Evolutionary conservation across 2,329 filamentous ascomycete genomes (phyloP).

Genomic region (Trichocomaceae sp.): DNA sequence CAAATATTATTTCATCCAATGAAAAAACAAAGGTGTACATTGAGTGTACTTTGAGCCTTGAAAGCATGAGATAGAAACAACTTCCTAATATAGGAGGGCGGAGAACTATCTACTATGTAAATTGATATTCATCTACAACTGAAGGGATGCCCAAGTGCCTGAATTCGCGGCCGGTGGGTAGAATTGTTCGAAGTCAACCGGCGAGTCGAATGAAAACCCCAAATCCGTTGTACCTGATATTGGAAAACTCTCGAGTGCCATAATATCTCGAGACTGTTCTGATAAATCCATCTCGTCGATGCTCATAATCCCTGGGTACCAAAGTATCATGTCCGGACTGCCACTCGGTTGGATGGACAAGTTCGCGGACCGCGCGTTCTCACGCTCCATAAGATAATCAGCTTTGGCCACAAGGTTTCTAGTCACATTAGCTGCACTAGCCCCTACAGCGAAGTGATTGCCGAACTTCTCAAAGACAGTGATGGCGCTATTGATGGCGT

Average conservation of each 20-base stretch:
- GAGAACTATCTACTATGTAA: background rate
- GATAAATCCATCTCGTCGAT: conserved; percentile 1
- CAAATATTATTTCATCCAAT: background rate
- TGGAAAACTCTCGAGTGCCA: conserved; percentile 1
- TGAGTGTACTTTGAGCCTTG: background rate
- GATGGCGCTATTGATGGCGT: conserved; percentile 30
- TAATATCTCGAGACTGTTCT: background rate
- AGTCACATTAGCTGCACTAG: conserved; percentile 28
- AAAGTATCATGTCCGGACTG: background rate
- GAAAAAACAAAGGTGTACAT: background rate
- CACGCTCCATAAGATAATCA: conserved; percentile 19
- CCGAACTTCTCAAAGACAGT: conserved; percentile 33
- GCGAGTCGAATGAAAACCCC: conserved; percentile 7
- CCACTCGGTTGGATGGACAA: background rate
- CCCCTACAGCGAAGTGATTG: conserved; percentile 28
- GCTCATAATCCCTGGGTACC: background rate
- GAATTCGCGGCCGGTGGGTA: conserved; percentile 1
- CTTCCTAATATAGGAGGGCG: background rate
- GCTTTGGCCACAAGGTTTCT: conserved; percentile 26
- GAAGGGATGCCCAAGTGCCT: conserved; percentile 4
- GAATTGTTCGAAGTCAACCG: conserved; percentile 9
- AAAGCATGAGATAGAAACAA: background rate
- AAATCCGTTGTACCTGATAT: conserved; percentile 10
- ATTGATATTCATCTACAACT: conserved; percentile 1
- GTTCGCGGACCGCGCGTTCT: conserved; percentile 3